A percentile compares a stretch with the other conserved stretches of the same genome.
These are phyloP conservation scores for Fusarium abutilonis DNA, from an alignment of 2,329 filamentous ascomycete genomes.

Conservation along the genomic window DNA sequence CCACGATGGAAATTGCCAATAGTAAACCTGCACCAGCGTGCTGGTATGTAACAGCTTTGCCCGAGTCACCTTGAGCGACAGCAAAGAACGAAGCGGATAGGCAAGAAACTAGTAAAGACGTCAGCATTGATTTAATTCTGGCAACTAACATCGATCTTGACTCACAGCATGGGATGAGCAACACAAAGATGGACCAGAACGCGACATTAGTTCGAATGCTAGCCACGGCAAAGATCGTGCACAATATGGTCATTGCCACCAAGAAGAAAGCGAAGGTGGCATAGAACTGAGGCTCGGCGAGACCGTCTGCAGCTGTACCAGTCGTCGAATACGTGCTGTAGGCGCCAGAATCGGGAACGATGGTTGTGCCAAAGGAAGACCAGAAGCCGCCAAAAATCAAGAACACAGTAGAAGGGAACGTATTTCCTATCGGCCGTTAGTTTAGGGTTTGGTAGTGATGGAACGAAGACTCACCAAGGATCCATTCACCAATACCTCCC, in stretches of 20 bases:
- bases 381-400: constrained; percentile 60
- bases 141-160: not conserved
- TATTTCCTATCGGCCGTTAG: constrained; percentile 52
- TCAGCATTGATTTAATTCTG: not conserved
- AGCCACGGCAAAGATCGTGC: constrained; percentile 69
- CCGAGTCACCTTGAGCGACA: constrained; percentile 31
- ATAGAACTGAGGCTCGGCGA: constrained; percentile 57
- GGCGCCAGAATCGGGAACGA: constrained; percentile 59
- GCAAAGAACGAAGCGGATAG: constrained; percentile 48
- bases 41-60: constrained; percentile 36
- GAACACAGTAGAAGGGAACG: constrained; percentile 65
- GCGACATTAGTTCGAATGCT: constrained; percentile 72
- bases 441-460: no score
- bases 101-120: constrained; percentile 36
- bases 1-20: constrained; percentile 45
- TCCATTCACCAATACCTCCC: constrained; percentile 60
- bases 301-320: constrained; percentile 49
- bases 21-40: constrained; percentile 45
- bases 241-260: constrained; percentile 69
- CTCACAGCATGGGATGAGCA: constrained; percentile 56
- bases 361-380: constrained; percentile 59
- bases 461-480: constrained; percentile 49
- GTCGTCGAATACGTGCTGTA: constrained; percentile 52
- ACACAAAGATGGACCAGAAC: constrained; percentile 70
- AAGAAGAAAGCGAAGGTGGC: constrained; percentile 67